Percentiles rank a stretch among this genome's conserved stretches.
Conservation (phyloP, 495 filamentous ascomycete genomes). For the Tuber calosporum region DNA sequence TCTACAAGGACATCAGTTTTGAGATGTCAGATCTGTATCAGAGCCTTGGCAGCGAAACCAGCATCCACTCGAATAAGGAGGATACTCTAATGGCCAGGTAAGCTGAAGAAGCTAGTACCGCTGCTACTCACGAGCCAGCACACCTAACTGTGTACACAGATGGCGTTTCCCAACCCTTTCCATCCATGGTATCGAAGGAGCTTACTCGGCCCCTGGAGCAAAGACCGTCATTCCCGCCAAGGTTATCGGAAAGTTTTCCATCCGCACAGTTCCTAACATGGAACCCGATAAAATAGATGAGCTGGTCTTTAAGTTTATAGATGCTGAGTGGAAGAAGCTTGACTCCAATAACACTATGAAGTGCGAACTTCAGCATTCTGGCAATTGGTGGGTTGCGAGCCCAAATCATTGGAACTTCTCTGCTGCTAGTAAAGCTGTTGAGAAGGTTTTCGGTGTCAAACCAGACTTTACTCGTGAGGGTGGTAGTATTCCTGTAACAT, state of each 20-base stretch:
- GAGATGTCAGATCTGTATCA: constrained; percentile 92
- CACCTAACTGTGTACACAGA: constrained; percentile 25
- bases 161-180: constrained; percentile 93
- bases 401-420: constrained; percentile 98
- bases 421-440: constrained; percentile 83
- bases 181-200: constrained; percentile 93
- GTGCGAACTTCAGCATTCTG: constrained; percentile 71
- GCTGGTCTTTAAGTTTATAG: constrained; percentile 70
- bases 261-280: constrained; percentile 97
- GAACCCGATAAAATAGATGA: constrained; percentile 79
- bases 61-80: constrained; percentile 79
- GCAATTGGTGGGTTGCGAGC: constrained; percentile 96
- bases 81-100: constrained; percentile 77
- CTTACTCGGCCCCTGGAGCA: constrained; percentile 84
- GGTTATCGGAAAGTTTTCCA: constrained; percentile 95
- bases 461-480: constrained; percentile 96
- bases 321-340: constrained; percentile 71
- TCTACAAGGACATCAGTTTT: constrained; percentile 83
- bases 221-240: constrained; percentile 99
- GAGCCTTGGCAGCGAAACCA: constrained; percentile 76
- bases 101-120: neutral
- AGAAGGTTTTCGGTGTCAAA: constrained; percentile 83
- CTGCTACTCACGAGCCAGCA: neutral
- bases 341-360: constrained; percentile 84
- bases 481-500: constrained; percentile 90